Percentiles rank a stretch among this genome's conserved stretches.
Evolutionary conservation across 495 filamentous ascomycete genomes (phyloP).

Genomic region (Wilcoxina mikolae): DNA sequence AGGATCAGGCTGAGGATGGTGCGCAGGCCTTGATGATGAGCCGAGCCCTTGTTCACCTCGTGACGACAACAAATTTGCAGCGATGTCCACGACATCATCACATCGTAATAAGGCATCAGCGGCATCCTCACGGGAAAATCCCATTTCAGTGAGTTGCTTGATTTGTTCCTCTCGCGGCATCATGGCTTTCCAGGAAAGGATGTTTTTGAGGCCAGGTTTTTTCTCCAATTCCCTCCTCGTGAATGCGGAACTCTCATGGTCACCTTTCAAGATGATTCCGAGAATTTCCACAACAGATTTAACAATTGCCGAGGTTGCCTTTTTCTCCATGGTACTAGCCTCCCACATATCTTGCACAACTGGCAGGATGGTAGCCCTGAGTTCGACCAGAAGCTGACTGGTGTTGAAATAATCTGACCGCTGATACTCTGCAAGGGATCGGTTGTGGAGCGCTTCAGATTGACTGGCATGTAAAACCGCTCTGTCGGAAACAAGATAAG

Average conservation of each 20-base stretch:
- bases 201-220: conserved; percentile 31
- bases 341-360: conserved; percentile 68
- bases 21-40: background rate
- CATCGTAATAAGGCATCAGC: conserved; percentile 20
- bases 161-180: conserved; percentile 23
- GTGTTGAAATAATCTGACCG: conserved; percentile 53
- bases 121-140: conserved; percentile 20
- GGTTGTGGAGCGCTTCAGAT: conserved; percentile 44
- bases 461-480: conserved; percentile 58
- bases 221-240: conserved; percentile 22
- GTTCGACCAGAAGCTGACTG: conserved; percentile 71
- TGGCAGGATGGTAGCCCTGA: conserved; percentile 70
- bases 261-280: conserved; percentile 59
- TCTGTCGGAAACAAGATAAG: conserved; percentile 58
- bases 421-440: conserved; percentile 37
- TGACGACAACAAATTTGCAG: conserved; percentile 19
- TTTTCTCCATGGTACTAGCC: conserved; percentile 53
- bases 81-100: conserved; percentile 20
- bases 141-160: conserved; percentile 26
- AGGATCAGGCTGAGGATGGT: background rate
- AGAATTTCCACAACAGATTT: conserved; percentile 74
- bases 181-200: conserved; percentile 29
- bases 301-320: conserved; percentile 52
- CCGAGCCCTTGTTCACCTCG: conserved; percentile 11
- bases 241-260: conserved; percentile 48